Evolutionary conservation across 75 land plant genomes (phyloP), one percentile per base, ranked within the genome.

Genomic region (Pinus albicaulis): DNA sequence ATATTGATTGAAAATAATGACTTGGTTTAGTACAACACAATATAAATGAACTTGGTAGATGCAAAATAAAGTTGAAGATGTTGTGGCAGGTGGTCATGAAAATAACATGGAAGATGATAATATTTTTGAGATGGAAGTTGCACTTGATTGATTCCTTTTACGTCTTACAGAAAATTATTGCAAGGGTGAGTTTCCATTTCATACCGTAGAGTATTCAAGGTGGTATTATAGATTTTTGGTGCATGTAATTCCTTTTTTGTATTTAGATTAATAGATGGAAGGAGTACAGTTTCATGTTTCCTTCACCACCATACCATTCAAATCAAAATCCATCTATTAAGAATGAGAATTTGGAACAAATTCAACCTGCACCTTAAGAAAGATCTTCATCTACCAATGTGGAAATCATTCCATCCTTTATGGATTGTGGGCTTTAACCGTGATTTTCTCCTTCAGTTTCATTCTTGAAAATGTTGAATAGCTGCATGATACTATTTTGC

Each of bases 81-180:
- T 80, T 77, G 81, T 64, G 15, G 68, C 79, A 57, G 69, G 76
- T 44, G 92, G 94, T 15, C 71, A 79, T 10, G 92, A 97, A 55
- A 74, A 79, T 1, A 86, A 78, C 55, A 56, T 72, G 19, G 92
- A 83, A 34, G 99, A 95, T 55, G 95, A 89, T 61, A 83, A 80
- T 26, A 89, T 92, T 71, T 88, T 95, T 66, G 76, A 88, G 66
- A 58, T 86, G 74, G 95, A 98, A 83, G 88, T 87, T 36, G 79
- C 90, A 56, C 90, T 85, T 41, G 95, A 98, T 65, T 88, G 89
- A 80, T 92, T 88, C 84, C 91, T 92, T 71, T 69, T 98, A 59
- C 86, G 89, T 78, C 93, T 98, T 19, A 92, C 94, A 77, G 92
- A 90, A 15, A 89, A 86, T 56, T 92, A 92, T 63, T 98, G 99